Conservation (phyloP, 2,329 filamentous ascomycete genomes). For the Stagonosporopsis vannaccii region DNA sequence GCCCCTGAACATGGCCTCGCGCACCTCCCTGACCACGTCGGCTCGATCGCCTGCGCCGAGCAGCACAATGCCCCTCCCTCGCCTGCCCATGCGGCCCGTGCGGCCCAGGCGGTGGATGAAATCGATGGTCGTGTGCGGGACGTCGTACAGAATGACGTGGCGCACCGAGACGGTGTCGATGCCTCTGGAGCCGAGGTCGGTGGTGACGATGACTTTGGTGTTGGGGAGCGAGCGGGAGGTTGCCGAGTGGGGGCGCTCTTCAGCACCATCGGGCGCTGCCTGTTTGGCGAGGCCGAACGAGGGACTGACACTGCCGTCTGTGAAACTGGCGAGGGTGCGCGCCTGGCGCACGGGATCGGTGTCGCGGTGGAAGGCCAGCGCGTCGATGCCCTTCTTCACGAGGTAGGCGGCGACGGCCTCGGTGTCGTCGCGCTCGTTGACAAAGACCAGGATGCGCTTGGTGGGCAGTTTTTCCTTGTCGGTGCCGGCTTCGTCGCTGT, state of each 20-base stretch:
- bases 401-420: constrained; percentile 82
- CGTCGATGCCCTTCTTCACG: constrained; percentile 84
- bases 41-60: constrained; percentile 88
- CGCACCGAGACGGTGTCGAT: constrained; percentile 93
- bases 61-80: constrained; percentile 87
- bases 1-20: constrained; percentile 70
- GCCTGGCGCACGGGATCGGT: constrained; percentile 78
- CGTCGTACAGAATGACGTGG: constrained; percentile 93
- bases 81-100: constrained; percentile 88
- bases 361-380: constrained; percentile 84
- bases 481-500: constrained; percentile 35
- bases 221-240: constrained; percentile 66
- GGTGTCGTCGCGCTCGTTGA: constrained; percentile 93
- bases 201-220: constrained; percentile 91
- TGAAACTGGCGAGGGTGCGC: constrained; percentile 77
- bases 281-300: constrained; percentile 9
- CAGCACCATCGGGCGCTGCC: not conserved
- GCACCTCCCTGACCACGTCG: constrained; percentile 90
- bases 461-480: constrained; percentile 67
- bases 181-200: constrained; percentile 88
- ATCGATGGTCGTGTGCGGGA: constrained; percentile 97
- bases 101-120: constrained; percentile 96
- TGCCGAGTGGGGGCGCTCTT: constrained; percentile 1
- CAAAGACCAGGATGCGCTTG: constrained; percentile 91
- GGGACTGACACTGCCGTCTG: constrained; percentile 35